phyloP scores from a whole-genome alignment of 148 eudicot genomes.

The Spergularia marina region DNA sequence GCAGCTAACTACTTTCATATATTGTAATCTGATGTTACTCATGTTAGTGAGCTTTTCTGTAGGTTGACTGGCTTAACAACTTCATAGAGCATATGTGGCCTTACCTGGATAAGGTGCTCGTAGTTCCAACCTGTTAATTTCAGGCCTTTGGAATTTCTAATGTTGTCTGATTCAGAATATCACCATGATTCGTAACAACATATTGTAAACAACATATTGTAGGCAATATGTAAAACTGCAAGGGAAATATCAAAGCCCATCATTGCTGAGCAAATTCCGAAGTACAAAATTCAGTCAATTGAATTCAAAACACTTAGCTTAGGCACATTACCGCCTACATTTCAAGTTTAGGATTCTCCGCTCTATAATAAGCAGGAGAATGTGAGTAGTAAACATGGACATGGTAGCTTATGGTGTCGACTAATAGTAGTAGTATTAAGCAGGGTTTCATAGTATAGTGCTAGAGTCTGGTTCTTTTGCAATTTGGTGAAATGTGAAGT shows the following conservation, averaged over 20 bases:
- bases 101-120: slow-evolving; percentile 77
- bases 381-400: not conserved
- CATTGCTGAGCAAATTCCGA: slow-evolving; percentile 88
- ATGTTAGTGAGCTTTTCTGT: slow-evolving; percentile 21
- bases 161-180: not conserved
- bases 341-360: slow-evolving; percentile 54
- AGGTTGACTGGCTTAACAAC: slow-evolving; percentile 96
- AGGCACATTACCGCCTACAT: slow-evolving; percentile 84
- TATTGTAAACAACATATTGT: slow-evolving; percentile 15
- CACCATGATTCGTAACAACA: not conserved
- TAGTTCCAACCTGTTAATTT: not conserved
- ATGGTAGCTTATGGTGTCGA: too few relatives aligned
- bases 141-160: not conserved
- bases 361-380: slow-evolving; percentile 10
- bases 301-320: slow-evolving; percentile 69
- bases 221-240: slow-evolving; percentile 90
- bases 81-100: slow-evolving; percentile 90
- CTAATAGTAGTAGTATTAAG: too few relatives aligned
- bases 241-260: slow-evolving; percentile 65
- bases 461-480: not conserved
- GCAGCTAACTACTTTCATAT: not conserved
- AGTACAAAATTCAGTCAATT: slow-evolving; percentile 78
- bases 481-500: not conserved
- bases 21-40: not conserved
- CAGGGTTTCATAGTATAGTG: too few relatives aligned